These are phyloP conservation scores for Penicillium coprophilum DNA, from an alignment of 495 filamentous ascomycete species.

Conservation along the genomic window DNA sequence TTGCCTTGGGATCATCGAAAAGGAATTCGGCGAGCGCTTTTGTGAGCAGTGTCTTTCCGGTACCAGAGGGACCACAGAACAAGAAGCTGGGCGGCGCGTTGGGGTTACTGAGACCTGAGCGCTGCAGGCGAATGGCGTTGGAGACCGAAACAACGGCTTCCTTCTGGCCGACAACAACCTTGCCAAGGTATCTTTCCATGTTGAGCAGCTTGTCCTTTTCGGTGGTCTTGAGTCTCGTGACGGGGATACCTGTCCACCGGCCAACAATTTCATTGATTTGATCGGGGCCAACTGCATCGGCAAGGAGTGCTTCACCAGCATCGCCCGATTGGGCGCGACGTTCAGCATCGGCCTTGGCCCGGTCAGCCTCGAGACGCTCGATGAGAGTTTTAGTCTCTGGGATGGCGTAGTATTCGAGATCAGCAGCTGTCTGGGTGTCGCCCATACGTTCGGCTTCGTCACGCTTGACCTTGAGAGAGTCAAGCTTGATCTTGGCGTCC, in stretches of 20 bases:
- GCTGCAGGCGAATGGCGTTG: constrained; percentile 91
- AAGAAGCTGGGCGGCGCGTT: constrained; percentile 97
- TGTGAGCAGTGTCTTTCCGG: constrained; percentile 94
- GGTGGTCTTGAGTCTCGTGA: constrained; percentile 87
- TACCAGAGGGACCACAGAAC: constrained; percentile 97
- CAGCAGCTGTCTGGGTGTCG: constrained; percentile 78
- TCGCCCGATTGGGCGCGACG: constrained; percentile 57
- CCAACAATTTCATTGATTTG: constrained; percentile 99
- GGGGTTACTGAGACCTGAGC: constrained; percentile 89
- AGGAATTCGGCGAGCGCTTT: constrained; percentile 97
- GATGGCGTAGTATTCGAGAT: constrained; percentile 95
- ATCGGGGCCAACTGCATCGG: constrained; percentile 92
- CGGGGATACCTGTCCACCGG: constrained; percentile 94
- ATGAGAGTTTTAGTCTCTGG: constrained; percentile 85
- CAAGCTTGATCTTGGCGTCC: constrained; percentile 93
- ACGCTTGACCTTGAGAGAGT: constrained; percentile 80
- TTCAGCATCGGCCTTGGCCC: constrained; percentile 72
- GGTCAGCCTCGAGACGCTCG: constrained; percentile 74
- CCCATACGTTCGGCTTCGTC: constrained; percentile 87
- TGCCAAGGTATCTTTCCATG: constrained; percentile 84
- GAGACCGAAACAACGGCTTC: constrained; percentile 93
- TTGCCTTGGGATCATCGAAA: constrained; percentile 94
- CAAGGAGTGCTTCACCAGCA: constrained; percentile 65
- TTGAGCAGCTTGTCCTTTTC: constrained; percentile 96
- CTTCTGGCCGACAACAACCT: constrained; percentile 87